Conservation (phyloP, 169 alveolate species). For the Plasmodium ovale region DNA sequence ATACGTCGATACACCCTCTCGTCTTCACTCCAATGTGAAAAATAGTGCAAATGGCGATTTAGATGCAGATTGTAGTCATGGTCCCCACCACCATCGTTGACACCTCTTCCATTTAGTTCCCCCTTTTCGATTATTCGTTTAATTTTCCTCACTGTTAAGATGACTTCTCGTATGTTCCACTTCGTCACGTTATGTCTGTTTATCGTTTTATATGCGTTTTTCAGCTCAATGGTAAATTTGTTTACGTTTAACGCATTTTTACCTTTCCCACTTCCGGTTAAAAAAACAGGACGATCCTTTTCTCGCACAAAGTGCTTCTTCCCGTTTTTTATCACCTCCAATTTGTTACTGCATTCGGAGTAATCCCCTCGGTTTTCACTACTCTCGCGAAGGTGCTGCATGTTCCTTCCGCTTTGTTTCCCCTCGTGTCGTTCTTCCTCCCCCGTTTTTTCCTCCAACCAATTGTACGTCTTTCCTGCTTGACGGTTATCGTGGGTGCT, state of each 20-base stretch:
- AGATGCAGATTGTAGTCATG: background rate
- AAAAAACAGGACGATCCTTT: too few species aligned
- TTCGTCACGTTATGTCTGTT: constrained; percentile 17
- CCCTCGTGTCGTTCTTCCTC: too few species aligned
- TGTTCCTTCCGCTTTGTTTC: too few species aligned
- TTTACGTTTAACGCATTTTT: background rate
- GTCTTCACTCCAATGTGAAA: background rate
- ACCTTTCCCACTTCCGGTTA: background rate
- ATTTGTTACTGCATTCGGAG: too few species aligned
- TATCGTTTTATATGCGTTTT: constrained; percentile 7
- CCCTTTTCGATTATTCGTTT: background rate
- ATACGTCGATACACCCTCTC: background rate
- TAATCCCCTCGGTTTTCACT: too few species aligned
- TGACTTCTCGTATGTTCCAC: constrained; percentile 15
- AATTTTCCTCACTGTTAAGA: constrained; percentile 10
- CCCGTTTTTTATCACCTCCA: too few species aligned
- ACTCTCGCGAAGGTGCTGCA: too few species aligned
- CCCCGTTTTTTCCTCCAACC: too few species aligned
- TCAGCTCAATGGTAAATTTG: background rate
- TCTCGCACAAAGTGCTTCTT: too few species aligned
- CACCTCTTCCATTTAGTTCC: background rate
- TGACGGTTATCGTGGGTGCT: too few species aligned
- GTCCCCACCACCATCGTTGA: background rate
- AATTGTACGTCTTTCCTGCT: too few species aligned
- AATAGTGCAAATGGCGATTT: background rate